phyloP scores from a whole-genome alignment of 345 rosid species.

The Mallotus nudiflorus region DNA sequence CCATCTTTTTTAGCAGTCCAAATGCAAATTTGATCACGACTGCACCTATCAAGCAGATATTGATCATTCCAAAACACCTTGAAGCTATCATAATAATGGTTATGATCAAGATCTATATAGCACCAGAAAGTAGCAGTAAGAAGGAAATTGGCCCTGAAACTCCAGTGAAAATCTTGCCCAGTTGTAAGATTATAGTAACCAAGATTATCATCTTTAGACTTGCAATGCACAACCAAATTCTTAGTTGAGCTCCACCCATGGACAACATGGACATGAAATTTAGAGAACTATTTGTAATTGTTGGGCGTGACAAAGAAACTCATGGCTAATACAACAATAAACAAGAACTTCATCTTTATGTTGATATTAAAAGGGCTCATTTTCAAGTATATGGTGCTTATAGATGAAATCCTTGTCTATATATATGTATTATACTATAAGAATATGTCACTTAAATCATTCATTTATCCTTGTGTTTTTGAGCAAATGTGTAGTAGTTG shows the following conservation, averaged over 20 bases:
- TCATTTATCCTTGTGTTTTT: no score
- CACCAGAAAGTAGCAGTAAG: slow-evolving; percentile 37
- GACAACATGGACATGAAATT: neutral
- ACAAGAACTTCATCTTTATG: no score
- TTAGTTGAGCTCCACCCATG: neutral
- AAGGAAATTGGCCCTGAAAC: slow-evolving; percentile 27
- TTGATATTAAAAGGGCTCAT: no score
- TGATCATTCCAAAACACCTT: slow-evolving; percentile 36
- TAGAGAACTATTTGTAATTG: no score
- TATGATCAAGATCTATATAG: slow-evolving; percentile 21
- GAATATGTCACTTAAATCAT: no score
- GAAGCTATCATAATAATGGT: slow-evolving; percentile 19
- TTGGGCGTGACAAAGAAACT: no score
- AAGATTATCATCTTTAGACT: slow-evolving; percentile 37
- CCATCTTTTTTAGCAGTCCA: slow-evolving; percentile 40
- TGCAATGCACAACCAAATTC: slow-evolving; percentile 32
- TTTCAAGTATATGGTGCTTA: no score
- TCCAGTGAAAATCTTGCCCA: slow-evolving; percentile 26
- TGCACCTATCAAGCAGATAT: neutral
- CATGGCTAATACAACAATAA: no score
- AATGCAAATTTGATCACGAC: slow-evolving; percentile 18
- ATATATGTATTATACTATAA: no score
- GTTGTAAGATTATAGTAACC: slow-evolving; percentile 19
- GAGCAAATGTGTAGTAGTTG: no score
- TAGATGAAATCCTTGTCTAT: no score